Evolutionary conservation across 2,329 filamentous ascomycete species (phyloP).

Genomic region (Aspergillus costaricaensis): DNA sequence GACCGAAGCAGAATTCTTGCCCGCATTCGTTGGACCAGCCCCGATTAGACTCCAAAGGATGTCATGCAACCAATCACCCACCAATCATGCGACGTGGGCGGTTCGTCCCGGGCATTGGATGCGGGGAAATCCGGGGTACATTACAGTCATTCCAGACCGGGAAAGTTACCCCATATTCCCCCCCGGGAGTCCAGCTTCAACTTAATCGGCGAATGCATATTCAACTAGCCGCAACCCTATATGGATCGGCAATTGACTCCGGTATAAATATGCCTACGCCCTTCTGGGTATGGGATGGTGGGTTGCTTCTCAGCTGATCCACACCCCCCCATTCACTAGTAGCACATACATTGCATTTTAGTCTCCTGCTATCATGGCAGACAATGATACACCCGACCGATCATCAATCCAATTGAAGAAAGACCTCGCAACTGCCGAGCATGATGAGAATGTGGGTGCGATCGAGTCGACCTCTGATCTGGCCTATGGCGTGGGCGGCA

Average conservation of each 20-base stretch:
- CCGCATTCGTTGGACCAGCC: neutral
- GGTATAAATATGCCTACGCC: neutral
- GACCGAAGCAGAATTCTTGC: neutral
- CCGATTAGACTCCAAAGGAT: neutral
- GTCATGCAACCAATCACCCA: neutral
- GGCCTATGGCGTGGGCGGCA: conserved; percentile 32
- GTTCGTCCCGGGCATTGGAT: neutral
- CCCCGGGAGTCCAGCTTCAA: neutral
- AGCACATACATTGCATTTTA: neutral
- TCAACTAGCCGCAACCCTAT: neutral
- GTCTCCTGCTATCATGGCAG: neutral
- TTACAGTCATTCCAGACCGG: neutral
- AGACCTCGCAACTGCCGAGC: neutral
- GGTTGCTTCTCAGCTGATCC: neutral
- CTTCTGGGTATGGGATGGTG: neutral
- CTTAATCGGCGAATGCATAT: neutral
- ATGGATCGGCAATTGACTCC: neutral
- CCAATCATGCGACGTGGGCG: neutral
- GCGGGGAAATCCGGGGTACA: neutral
- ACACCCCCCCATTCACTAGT: neutral
- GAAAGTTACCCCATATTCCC: neutral
- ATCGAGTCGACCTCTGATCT: neutral
- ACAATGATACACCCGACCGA: neutral
- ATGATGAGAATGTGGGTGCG: neutral
- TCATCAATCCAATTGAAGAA: neutral